Evolutionary conservation across 352 stramenopile genomes (phyloP).

Genomic region (Phytophthora vignae): DNA sequence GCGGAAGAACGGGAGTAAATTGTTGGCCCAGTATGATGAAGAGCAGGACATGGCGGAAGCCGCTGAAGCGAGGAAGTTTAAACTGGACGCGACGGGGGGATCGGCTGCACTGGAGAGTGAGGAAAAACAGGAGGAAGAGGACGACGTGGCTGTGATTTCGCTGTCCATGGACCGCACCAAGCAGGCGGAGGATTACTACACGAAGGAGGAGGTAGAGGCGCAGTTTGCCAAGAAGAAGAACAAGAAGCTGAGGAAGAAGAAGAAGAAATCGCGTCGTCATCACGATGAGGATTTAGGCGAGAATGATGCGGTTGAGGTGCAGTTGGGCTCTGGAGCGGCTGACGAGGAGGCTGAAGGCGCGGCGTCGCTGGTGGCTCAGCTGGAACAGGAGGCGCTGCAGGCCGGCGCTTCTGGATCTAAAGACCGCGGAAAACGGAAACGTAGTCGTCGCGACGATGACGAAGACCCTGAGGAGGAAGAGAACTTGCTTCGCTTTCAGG

Average conservation of each 20-base stretch:
- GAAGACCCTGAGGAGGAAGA: constrained; percentile 61
- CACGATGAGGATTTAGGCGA: constrained; percentile 58
- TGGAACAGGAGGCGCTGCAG: constrained; percentile 69
- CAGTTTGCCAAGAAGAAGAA: constrained; percentile 83
- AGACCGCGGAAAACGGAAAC: constrained; percentile 71
- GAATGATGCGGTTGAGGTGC: constrained; percentile 44
- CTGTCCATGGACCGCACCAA: constrained; percentile 63
- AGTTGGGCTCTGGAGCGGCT: constrained; percentile 11
- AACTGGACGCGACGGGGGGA: constrained; percentile 54
- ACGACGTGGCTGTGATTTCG: constrained; percentile 62
- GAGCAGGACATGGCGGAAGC: constrained; percentile 63
- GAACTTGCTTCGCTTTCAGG: constrained; percentile 71
- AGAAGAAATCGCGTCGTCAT: constrained; percentile 62
- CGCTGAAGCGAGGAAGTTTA: constrained; percentile 62
- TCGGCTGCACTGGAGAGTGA: constrained; percentile 14
- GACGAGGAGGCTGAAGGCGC: constrained; percentile 31
- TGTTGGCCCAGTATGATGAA: constrained; percentile 93
- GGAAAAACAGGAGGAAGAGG: constrained; percentile 38
- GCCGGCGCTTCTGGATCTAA: constrained; percentile 24
- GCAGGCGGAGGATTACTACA: constrained; percentile 82
- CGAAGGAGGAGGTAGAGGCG: constrained; percentile 82
- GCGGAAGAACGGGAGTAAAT: constrained; percentile 44
- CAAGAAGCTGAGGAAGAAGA: constrained; percentile 85
- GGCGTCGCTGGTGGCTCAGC: constrained; percentile 56
- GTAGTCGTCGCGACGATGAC: constrained; percentile 32